Percentiles rank a stretch among this genome's conserved stretches.
Conservation (phyloP, 1,139 yeast species). For the Blastobotrys illinoisensis region DNA sequence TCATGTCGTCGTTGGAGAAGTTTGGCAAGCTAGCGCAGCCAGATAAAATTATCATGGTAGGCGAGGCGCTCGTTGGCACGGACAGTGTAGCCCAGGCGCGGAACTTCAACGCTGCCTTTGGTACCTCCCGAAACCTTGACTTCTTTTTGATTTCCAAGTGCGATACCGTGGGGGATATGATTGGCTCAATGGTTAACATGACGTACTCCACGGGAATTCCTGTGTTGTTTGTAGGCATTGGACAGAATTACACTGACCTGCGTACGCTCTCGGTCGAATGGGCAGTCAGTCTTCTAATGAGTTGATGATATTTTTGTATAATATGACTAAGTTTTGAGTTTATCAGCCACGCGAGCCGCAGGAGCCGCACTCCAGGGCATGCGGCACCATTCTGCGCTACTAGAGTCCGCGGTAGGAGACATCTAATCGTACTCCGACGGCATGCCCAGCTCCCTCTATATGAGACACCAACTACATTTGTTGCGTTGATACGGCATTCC, state of each 20-base stretch:
- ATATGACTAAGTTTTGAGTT: not conserved
- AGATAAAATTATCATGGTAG: constrained; percentile 95
- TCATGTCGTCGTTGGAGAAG: constrained; percentile 93
- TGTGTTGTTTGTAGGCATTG: constrained; percentile 90
- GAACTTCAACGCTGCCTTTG: constrained; percentile 90
- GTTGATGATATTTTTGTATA: constrained; percentile 26
- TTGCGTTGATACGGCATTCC: too few species aligned
- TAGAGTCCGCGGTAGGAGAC: not conserved
- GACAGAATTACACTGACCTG: constrained; percentile 93
- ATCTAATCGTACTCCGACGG: not conserved
- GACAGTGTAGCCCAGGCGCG: constrained; percentile 95
- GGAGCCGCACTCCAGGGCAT: not conserved
- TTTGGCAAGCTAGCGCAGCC: constrained; percentile 96
- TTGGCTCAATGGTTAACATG: constrained; percentile 97
- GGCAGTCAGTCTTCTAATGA: constrained; percentile 83
- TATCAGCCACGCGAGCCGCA: not conserved
- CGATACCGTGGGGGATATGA: constrained; percentile 95
- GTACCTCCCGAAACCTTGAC: constrained; percentile 72
- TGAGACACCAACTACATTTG: not conserved
- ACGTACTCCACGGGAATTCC: constrained; percentile 96
- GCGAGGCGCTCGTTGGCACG: constrained; percentile 96
- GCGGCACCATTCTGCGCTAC: too few species aligned
- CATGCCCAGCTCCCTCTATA: not conserved
- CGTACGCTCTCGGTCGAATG: constrained; percentile 88
- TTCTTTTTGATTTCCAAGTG: constrained; percentile 92